Percentiles rank a stretch among this genome's conserved stretches.
Evolutionary conservation across 306 rosid species (phyloP).

Genomic region (Fagus sylvatica): DNA sequence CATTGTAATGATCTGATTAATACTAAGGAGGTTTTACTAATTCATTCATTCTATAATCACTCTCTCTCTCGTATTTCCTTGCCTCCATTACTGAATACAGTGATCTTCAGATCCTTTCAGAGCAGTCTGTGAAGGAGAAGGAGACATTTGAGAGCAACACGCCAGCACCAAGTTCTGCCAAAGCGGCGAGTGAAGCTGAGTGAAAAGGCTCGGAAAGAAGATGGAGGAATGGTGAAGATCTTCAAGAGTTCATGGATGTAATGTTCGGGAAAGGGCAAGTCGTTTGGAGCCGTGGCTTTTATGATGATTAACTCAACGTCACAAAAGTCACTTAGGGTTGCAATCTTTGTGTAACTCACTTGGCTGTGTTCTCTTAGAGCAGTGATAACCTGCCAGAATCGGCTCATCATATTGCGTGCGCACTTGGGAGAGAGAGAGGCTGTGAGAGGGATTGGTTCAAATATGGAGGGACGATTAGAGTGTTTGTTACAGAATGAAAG

Average conservation of each 20-base stretch:
- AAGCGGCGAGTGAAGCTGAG: constrained; percentile 71
- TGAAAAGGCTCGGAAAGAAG: constrained; percentile 51
- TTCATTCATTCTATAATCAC: no score
- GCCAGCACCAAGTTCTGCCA: constrained; percentile 58
- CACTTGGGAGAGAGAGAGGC: neutral
- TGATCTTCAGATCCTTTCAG: no score
- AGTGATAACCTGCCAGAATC: constrained; percentile 46
- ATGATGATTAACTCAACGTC: constrained; percentile 52
- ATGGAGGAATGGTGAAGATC: constrained; percentile 58
- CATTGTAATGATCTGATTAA: no score
- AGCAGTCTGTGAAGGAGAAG: constrained; percentile 82
- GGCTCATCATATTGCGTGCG: constrained; percentile 41
- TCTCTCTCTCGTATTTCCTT: no score
- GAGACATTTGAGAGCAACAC: constrained; percentile 81
- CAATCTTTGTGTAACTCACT: constrained; percentile 67
- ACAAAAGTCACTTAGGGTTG: constrained; percentile 54
- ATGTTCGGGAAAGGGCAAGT: constrained; percentile 56
- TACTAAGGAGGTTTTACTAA: no score
- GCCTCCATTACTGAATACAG: no score
- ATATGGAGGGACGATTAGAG: neutral
- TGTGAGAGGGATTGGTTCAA: neutral
- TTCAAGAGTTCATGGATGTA: constrained; percentile 56
- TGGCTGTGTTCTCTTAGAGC: constrained; percentile 52
- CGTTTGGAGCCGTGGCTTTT: constrained; percentile 70
- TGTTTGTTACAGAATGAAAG: neutral